Conservation (phyloP, 345 rosid genomes). For the Microthlaspi erraticum region DNA sequence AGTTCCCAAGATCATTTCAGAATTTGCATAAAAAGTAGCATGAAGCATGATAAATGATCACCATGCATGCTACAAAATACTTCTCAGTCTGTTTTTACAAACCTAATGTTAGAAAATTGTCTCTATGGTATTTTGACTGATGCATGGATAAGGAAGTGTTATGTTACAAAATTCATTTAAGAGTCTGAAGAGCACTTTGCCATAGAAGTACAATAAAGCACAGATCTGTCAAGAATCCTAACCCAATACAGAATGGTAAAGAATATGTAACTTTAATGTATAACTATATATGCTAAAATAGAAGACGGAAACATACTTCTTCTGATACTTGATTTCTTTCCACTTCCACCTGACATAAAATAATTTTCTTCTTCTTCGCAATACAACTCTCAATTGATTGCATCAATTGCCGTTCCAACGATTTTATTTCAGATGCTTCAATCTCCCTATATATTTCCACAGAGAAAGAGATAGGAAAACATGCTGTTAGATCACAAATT, state of each 20-base stretch:
- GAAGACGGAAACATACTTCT: conserved; percentile 59
- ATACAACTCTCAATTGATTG: conserved; percentile 93
- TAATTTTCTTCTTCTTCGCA: conserved; percentile 87
- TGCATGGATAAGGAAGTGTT: conserved; percentile 12
- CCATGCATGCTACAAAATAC: background rate
- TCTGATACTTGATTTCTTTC: conserved; percentile 85
- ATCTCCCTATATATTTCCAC: conserved; percentile 68
- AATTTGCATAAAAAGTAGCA: conserved; percentile 3
- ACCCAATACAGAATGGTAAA: conserved; percentile 4
- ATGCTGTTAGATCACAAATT: background rate
- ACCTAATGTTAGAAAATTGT: background rate
- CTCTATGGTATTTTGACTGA: background rate
- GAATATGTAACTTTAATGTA: conserved; percentile 11
- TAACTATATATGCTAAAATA: conserved; percentile 29
- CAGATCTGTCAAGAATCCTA: conserved; percentile 10
- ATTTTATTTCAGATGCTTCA: conserved; percentile 86
- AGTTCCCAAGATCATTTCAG: conserved; percentile 26
- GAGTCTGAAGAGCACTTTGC: conserved; percentile 12
- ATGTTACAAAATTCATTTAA: conserved; percentile 6
- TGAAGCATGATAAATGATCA: background rate
- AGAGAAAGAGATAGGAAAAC: conserved; percentile 25
- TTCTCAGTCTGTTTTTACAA: background rate
- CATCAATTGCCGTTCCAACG: conserved; percentile 90
- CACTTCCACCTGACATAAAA: conserved; percentile 87
- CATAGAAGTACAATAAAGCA: conserved; percentile 1